Base-by-base conservation (phyloP, 2,329 filamentous ascomycete genomes). In the Colletotrichum navitas region DNA sequence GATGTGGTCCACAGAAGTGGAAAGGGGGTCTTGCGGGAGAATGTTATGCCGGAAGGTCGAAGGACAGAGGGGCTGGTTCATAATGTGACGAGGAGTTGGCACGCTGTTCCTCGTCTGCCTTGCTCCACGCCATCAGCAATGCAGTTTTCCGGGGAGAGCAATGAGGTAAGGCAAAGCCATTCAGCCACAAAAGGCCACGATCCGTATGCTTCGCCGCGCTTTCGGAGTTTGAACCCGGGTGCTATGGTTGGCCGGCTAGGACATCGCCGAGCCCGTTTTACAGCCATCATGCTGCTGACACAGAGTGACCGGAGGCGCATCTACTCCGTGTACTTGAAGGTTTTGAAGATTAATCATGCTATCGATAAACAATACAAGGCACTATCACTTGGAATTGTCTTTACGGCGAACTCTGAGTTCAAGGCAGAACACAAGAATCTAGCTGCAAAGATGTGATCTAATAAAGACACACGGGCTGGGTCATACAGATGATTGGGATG, bases 111-210 rank as follows among this genome's bases (percentile, higher is more conserved):
- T n/a, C 11, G 2, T 39, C 63, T 54, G 18, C 58, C 58, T 36
- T 58, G 34, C 32, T 43, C 34, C 10, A 26, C 49, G 34, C 41
- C 68, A 51, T 56, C 14, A 66, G 34, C 26, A 29, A 59, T 51
- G 63, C 29, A 56, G 26, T 43, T 60, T 66, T 34, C n/a, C 55
- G 59, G 36, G 32, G 34, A 62, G 47, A 45, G 67, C 68, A 69
- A 60, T 52, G 51, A 52, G 5, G 24, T 29, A 26, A 26, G 39
- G 4, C 54, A 43, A 52, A 45, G 12, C 39, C 41, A 59, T 59
- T 65, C 52, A 68, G n/a, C 52, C 61, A 34, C 24, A 5, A 26
- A 11, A 18, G 32, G 8, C 10, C 29, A 21, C 29, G 18, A 7
- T 34, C 43, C 12, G 14, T 49, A 10, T 21, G 18, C 14, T 39